Evolutionary conservation across 495 filamentous ascomycete genomes (phyloP), one percentile per base, ranked within the genome.

Genomic region (Entonaema liquescens): DNA sequence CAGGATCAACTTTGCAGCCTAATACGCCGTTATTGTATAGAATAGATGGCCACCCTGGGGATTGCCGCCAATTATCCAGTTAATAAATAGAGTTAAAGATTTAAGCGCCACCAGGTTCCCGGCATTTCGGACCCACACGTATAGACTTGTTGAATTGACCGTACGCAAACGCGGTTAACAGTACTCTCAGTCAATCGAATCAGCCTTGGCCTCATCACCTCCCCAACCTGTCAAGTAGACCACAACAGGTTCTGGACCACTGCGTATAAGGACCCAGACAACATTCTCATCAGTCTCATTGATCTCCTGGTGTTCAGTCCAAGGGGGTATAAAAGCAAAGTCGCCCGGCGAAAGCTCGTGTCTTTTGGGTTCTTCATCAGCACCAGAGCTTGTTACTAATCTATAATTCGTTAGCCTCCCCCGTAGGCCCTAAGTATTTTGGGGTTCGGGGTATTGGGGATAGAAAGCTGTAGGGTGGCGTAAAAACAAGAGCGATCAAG

Each of bases 291-390:
- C 71, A 0, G 82, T 81, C 25, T 91, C 86, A 74, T 91, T 91
- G n/a, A 89, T 77, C 72, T 85, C 84, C 71, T 91, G 89, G 75
- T 91, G 88, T 72, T 91, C 88, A 0, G 85, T 86, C 79, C 82
- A 90, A 0, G 89, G 83, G 0, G 89, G 89, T 26, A 92, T 83
- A 52, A 89, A 80, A 2, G 88, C 89, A 72, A 89, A 90, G 72
- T 91, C 89, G 0, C 89, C 89, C 2, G 84, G 81, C 0, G 74
- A 78, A 3, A 92, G 80, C 8, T 82, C 79, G 60, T 88, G 82
- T 23, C 85, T 83, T 61, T 82, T 85, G 1, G 80, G 77, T 33
- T 81, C 76, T 29, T 78, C 79, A 55, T 82, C 78, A 56, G 79
- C 78, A 28, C 78, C 78, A 1, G 81, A 78, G 40, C 75, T 80